Conservation (phyloP, 805 yeast species). For the Lachancea dasiensis region DNA sequence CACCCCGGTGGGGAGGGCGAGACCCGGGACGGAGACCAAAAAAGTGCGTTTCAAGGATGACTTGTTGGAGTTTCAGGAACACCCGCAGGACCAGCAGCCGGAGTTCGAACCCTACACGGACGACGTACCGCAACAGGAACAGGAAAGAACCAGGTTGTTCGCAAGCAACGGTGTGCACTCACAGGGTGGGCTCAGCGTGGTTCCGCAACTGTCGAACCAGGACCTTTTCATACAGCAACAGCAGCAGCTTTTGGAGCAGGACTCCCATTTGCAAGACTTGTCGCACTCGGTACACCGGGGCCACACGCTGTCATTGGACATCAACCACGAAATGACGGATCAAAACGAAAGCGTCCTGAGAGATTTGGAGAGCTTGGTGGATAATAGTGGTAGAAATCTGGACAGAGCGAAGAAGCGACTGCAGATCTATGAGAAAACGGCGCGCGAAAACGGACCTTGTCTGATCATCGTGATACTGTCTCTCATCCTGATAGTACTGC, state of each 20-base stretch:
- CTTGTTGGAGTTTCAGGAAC: slow-evolving; percentile 10
- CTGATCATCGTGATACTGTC: slow-evolving; percentile 39
- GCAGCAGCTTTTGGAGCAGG: slow-evolving; percentile 44
- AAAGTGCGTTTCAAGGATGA: slow-evolving; percentile 25
- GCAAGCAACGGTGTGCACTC: neutral
- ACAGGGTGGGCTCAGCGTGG: neutral
- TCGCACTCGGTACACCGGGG: slow-evolving; percentile 41
- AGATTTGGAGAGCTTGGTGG: slow-evolving; percentile 45
- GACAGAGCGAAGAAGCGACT: slow-evolving; percentile 38
- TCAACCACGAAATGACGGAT: slow-evolving; percentile 42
- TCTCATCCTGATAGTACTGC: slow-evolving; percentile 39
- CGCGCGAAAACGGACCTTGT: slow-evolving; percentile 47
- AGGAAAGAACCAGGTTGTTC: slow-evolving; percentile 6
- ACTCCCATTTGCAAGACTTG: slow-evolving; percentile 36
- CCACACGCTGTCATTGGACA: slow-evolving; percentile 40
- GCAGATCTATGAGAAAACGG: slow-evolving; percentile 34
- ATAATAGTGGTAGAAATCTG: slow-evolving; percentile 37
- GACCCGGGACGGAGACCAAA: slow-evolving; percentile 10
- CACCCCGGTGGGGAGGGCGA: slow-evolving; percentile 7
- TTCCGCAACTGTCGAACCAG: slow-evolving; percentile 27
- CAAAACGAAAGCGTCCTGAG: slow-evolving; percentile 42
- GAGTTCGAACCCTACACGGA: slow-evolving; percentile 25
- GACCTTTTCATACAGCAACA: slow-evolving; percentile 40
- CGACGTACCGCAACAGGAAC: slow-evolving; percentile 9
- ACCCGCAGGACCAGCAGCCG: neutral